These are phyloP conservation scores for Vigna reflexopilosa DNA, from an alignment of 306 rosid genomes.

Conservation along the genomic window DNA sequence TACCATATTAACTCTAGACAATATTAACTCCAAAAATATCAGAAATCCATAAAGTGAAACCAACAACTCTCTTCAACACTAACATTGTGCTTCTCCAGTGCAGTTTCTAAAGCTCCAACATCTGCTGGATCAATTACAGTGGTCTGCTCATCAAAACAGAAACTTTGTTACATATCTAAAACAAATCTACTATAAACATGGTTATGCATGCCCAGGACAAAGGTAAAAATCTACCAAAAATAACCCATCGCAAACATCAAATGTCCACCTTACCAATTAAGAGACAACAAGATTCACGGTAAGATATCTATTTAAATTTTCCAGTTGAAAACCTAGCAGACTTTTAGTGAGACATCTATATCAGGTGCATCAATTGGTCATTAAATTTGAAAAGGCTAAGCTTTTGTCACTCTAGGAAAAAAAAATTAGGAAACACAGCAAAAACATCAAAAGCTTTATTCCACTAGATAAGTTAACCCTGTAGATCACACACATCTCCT, in stretches of 20 bases:
- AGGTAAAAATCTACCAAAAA: neutral
- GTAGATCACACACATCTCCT: neutral
- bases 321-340: neutral
- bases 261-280: neutral
- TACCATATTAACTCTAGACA: constrained; percentile 27
- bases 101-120: constrained; percentile 67
- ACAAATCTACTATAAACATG: constrained; percentile 36
- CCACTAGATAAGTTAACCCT: neutral
- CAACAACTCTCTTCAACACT: constrained; percentile 45
- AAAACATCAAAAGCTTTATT: neutral
- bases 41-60: constrained; percentile 18
- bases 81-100: constrained; percentile 79
- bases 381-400: constrained; percentile 17
- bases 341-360: neutral
- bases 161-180: constrained; percentile 11
- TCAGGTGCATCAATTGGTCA: neutral
- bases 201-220: neutral
- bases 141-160: constrained; percentile 59
- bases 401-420: neutral
- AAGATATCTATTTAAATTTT: constrained; percentile 12
- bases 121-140: constrained; percentile 93
- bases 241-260: neutral
- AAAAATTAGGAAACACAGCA: neutral
- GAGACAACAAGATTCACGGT: neutral
- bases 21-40: neutral